Evolutionary conservation across 345 rosid species (phyloP).

Genomic region (Eucalyptus regnans): DNA sequence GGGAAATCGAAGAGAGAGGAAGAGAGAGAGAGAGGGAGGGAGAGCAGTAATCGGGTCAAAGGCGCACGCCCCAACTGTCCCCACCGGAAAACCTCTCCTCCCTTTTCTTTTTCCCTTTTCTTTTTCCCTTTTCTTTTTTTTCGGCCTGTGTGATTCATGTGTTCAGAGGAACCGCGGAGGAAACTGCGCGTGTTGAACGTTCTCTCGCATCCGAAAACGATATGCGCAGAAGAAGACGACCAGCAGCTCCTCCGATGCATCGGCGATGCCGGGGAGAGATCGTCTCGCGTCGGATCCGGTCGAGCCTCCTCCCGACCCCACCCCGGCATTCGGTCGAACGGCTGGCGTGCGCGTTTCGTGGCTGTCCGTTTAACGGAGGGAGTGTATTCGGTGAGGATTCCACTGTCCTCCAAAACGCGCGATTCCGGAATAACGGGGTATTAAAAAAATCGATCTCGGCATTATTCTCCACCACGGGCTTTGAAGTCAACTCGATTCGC

Average conservation of each 20-base stretch:
- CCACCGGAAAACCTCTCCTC: background rate
- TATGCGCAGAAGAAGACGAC: too few relatives aligned
- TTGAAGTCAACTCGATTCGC: background rate
- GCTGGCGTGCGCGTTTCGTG: background rate
- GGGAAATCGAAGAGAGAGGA: background rate
- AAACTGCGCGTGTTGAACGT: background rate
- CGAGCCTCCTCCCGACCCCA: too few relatives aligned
- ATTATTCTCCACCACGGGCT: background rate
- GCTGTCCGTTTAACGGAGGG: background rate
- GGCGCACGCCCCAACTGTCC: background rate
- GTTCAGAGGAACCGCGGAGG: background rate
- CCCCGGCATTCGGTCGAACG: background rate
- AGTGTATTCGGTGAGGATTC: background rate
- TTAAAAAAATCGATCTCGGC: background rate
- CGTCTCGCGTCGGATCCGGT: background rate
- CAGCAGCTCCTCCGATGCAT: too few relatives aligned
- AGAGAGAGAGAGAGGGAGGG: background rate
- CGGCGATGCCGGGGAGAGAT: background rate
- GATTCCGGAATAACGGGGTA: background rate
- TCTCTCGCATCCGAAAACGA: background rate
- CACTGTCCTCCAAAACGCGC: background rate
- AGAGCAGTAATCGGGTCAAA: background rate
- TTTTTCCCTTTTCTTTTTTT: background rate
- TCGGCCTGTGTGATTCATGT: background rate
- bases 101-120: background rate